These are phyloP conservation scores for Boletellus ananiceps DNA, from an alignment of 768 basidiomycete genomes.

Conservation along the genomic window DNA sequence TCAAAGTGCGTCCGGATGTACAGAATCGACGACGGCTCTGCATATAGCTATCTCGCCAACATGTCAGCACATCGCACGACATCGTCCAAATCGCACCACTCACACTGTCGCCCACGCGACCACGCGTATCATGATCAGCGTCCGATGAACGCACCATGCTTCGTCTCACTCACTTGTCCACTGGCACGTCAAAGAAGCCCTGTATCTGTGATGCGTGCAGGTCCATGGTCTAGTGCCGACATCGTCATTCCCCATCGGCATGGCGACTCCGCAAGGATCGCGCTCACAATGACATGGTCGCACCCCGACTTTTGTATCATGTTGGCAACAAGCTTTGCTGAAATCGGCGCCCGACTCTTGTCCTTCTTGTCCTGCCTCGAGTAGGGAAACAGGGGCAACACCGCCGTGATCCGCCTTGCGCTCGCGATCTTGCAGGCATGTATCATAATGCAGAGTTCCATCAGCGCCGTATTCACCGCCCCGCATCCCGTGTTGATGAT, in stretches of 20 bases:
- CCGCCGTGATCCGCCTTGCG: constrained; percentile 96
- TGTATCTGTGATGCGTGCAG: constrained; percentile 98
- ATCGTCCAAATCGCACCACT: constrained; percentile 30
- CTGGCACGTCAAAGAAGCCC: constrained; percentile 99
- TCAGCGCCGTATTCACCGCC: constrained; percentile 86
- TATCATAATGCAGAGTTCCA: constrained; percentile 99
- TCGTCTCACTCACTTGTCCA: constrained; percentile 82
- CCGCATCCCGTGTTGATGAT: constrained; percentile 93
- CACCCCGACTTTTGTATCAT: constrained; percentile 91
- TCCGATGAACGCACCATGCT: not conserved
- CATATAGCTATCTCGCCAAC: constrained; percentile 62
- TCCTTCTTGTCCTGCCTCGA: constrained; percentile 99
- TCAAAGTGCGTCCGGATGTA: constrained; percentile 94
- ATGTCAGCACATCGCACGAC: constrained; percentile 19
- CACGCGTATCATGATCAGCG: constrained; percentile 11
- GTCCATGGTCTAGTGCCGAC: constrained; percentile 80
- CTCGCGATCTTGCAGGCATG: constrained; percentile 99
- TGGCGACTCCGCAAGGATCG: not conserved
- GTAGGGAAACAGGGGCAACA: constrained; percentile 95
- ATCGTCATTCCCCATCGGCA: constrained; percentile 2
- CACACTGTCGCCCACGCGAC: constrained; percentile 38
- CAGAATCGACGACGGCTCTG: constrained; percentile 90
- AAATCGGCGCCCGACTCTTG: constrained; percentile 96
- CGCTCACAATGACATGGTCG: constrained; percentile 92
- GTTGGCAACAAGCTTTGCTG: constrained; percentile 97